Conservation (phyloP, 352 stramenopile species). For the Phytopythium cucurbitacearum region DNA sequence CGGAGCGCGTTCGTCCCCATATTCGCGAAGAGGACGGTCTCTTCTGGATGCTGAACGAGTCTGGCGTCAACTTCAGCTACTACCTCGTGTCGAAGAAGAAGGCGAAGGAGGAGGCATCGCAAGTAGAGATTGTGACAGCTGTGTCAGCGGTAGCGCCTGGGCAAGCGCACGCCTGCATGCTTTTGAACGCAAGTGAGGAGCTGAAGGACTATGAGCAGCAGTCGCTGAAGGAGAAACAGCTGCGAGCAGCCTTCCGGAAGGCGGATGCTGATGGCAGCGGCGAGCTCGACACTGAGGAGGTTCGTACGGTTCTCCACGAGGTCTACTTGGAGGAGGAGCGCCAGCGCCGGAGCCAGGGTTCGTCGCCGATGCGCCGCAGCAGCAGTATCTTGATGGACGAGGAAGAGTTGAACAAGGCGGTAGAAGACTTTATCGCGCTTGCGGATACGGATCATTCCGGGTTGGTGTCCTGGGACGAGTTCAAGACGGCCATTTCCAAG, state of each 20-base stretch:
- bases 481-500: conserved; percentile 80
- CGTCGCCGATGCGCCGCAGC: conserved; percentile 27
- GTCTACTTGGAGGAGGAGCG: conserved; percentile 73
- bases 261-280: conserved; percentile 73
- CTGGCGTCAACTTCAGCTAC: conserved; percentile 75
- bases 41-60: conserved; percentile 86
- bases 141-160: conserved; percentile 44
- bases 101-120: conserved; percentile 30
- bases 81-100: conserved; percentile 75
- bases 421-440: conserved; percentile 76
- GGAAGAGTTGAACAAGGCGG: conserved; percentile 43
- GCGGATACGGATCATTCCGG: conserved; percentile 77
- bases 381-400: conserved; percentile 55
- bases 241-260: conserved; percentile 72
- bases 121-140: conserved; percentile 50
- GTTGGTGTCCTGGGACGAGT: conserved; percentile 83
- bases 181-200: conserved; percentile 65
- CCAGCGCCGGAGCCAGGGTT: conserved; percentile 24
- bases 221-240: conserved; percentile 82
- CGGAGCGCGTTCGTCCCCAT: conserved; percentile 53
- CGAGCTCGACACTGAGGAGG: conserved; percentile 73
- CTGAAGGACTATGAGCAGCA: conserved; percentile 69
- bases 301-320: conserved; percentile 61
- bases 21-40: conserved; percentile 79
- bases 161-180: conserved; percentile 51